Evolutionary conservation across 2,329 filamentous ascomycete genomes (phyloP), one percentile per base, ranked within the genome.

Genomic region (Mycosphaerella arachidis): DNA sequence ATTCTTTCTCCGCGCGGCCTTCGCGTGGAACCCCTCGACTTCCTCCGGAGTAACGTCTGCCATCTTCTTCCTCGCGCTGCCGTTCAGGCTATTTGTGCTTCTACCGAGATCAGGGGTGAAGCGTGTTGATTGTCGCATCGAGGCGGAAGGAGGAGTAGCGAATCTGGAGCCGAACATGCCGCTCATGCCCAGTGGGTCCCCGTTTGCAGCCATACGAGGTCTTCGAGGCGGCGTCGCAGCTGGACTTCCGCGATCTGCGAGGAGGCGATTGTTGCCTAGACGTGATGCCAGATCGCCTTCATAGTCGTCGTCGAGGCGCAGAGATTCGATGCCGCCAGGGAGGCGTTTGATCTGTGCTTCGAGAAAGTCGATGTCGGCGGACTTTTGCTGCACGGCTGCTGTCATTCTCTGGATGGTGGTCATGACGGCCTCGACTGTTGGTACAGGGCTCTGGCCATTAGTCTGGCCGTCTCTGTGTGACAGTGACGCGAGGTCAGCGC

Each of bases 351-450:
- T 85, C 72, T 96, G 90, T 52, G 87, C 85, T 76, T 97, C 94
- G 33, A 97, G 82, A 6, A 96, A 85, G 72, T 96, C 91, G 55
- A 99, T 86, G 68, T 97, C 93, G 59, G 88, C 90, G 71, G 90
- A 94, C 72, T 91, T 90, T 77, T 91, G 91, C 79, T 97, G 91
- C 0, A 90, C 90, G 88, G 97, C 93, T 61, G 81, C 84, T 35
- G 92, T 97, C 89, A 99, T 92, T 71, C 94, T 96, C 59, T 82
- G 81, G 66, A 99, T 96, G 0, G 94, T 99, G 61, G 90, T 90
- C 67, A 92, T 88, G 20, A 99, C 90, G 0, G 91, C 91, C 68
- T 97, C 94, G 9, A 97, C 90, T 0, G 92, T 97, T 0, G 94
- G 94, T 4, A 87, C 84, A 54, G 82, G 60, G n/a, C 48, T 80